A percentile compares a stretch with the other conserved stretches of the same genome.
These are phyloP conservation scores for Colletotrichum brevisporum DNA, from an alignment of 2,329 filamentous ascomycete genomes.

Conservation along the genomic window DNA sequence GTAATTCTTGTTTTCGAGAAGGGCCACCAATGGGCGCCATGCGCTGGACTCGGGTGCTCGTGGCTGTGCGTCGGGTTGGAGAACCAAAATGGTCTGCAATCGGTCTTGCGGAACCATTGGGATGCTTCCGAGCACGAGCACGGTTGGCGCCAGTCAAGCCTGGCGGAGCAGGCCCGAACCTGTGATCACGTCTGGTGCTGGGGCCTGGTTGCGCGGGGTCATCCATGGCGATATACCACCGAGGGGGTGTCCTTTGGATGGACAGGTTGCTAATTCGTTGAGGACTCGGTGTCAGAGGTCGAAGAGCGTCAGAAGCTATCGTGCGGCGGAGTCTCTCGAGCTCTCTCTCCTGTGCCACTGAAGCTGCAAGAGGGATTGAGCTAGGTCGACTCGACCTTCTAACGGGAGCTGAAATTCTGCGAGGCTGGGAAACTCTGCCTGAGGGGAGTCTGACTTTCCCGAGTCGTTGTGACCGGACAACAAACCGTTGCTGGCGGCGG, in stretches of 20 bases:
- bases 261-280: constrained; percentile 12
- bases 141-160: neutral
- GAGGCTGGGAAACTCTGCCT: constrained; percentile 13
- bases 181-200: neutral
- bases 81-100: constrained; percentile 22
- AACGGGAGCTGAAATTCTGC: neutral
- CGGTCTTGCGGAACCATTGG: constrained; percentile 6
- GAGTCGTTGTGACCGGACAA: constrained; percentile 51
- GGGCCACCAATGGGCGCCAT: neutral
- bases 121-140: neutral
- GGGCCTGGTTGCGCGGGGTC: neutral
- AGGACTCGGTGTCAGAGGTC: constrained; percentile 5
- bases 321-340: constrained; percentile 21
- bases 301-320: constrained; percentile 29
- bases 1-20: neutral
- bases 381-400: neutral
- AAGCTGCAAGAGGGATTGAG: neutral
- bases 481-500: constrained; percentile 53
- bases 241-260: constrained; percentile 23
- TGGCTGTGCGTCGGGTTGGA: constrained; percentile 2
- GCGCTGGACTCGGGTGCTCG: neutral
- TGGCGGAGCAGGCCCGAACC: neutral
- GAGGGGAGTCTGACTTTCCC: constrained; percentile 52
- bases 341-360: constrained; percentile 9
- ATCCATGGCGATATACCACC: constrained; percentile 25